Conservation (phyloP, 2,329 filamentous ascomycete species). For the Aspergillus brunneoviolaceus region DNA sequence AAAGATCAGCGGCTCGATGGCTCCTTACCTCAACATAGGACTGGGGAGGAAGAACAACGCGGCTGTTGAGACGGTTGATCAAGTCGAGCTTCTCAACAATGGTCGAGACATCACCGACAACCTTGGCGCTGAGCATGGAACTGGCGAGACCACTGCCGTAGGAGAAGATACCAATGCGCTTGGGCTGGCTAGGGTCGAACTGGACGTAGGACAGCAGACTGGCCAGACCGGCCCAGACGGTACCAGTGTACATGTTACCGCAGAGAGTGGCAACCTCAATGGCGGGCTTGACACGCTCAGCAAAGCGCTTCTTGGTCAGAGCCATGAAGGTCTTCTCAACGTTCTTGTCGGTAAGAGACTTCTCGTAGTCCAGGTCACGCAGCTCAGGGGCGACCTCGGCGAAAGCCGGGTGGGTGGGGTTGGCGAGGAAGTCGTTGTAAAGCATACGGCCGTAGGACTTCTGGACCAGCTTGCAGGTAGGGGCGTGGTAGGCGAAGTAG, state of each 20-base stretch:
- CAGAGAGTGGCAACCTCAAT: slow-evolving; percentile 77
- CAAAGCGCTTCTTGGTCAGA: slow-evolving; percentile 80
- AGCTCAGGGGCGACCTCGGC: slow-evolving; percentile 74
- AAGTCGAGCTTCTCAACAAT: slow-evolving; percentile 70
- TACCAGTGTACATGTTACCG: slow-evolving; percentile 64
- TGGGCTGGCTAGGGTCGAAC: slow-evolving; percentile 64
- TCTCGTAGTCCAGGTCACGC: slow-evolving; percentile 74
- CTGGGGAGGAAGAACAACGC: slow-evolving; percentile 67
- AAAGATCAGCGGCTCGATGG: slow-evolving; percentile 3
- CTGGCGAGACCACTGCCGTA: slow-evolving; percentile 76
- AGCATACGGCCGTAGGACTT: slow-evolving; percentile 82
- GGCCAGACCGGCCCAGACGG: slow-evolving; percentile 58
- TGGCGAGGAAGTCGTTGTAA: slow-evolving; percentile 79
- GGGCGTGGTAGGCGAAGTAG: slow-evolving; percentile 78
- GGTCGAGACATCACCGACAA: slow-evolving; percentile 67
- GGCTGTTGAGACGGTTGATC: slow-evolving; percentile 64
- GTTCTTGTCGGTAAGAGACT: slow-evolving; percentile 75
- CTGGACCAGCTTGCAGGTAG: slow-evolving; percentile 82
- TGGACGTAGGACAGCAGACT: slow-evolving; percentile 64
- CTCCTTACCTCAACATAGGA: slow-evolving; percentile 69
- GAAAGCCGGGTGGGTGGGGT: slow-evolving; percentile 67
- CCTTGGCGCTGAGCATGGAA: slow-evolving; percentile 66
- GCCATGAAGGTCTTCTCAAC: slow-evolving; percentile 86
- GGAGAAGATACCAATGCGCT: slow-evolving; percentile 74
- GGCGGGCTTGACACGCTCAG: slow-evolving; percentile 70